Evolutionary conservation across 2,329 filamentous ascomycete genomes (phyloP), one percentile per base, ranked within the genome.

Genomic region (Ophiostoma angusticollis): DNA sequence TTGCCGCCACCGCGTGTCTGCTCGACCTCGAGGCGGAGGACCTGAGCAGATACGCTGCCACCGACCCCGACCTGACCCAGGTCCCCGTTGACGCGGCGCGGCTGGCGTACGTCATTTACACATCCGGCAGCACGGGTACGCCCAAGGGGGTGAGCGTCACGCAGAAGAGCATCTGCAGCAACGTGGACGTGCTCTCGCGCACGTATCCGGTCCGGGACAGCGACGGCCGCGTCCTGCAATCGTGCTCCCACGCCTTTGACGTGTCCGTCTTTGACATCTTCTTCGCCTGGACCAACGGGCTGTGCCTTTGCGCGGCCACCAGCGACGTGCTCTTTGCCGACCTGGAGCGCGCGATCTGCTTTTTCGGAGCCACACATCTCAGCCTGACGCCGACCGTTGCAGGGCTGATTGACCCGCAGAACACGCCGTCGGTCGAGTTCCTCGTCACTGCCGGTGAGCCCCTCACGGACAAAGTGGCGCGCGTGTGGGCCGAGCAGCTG

Each of bases 211-310:
- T 62, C 0, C 52, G 18, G 3, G 49, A 49, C 1, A n/a, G n/a
- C n/a, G 49, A 58, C 1, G 71, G 76, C 1, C 70, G 76, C n/a
- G 63, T 93, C 23, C 63, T 94, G 0, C 86, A 93, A 56, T 75
- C 82, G 2, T 93, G 82, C 52, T 89, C 84, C 0, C 82, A 86
- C 52, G 80, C 80, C 0, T 93, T 93, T 52, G 84, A 93, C 52
- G 78, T 93, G 2, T 93, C 84, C 0, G 81, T 93, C 0, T 93
- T 93, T 53, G 86, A 93, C 51, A 87, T 93, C 12, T 89, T 93
- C 54, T 93, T 84, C 50, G 67, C 84, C 0, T 93, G 85, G 80
- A 71, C 72, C 33, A 68, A 69, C 24, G 84, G 84, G 4, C 84
- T 89, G 64, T 81, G 79, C 44, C 64, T 94, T 11, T 93, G 83